Conservation (phyloP, 2,329 filamentous ascomycete genomes). For the Fusarium sp. region DNA sequence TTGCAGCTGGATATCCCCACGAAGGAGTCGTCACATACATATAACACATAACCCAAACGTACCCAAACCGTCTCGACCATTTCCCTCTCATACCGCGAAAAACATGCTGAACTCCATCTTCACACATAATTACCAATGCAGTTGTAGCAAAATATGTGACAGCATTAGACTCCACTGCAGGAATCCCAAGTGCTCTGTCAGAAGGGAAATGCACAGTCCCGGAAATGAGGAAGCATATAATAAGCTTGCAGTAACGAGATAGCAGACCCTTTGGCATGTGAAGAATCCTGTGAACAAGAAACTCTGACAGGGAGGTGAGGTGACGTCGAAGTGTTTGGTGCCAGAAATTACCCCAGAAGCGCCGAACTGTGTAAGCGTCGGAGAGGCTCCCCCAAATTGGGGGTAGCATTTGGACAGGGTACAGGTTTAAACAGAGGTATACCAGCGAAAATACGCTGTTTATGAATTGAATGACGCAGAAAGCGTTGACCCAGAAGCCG, state of each 20-base stretch:
- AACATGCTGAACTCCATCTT: constrained; percentile 26
- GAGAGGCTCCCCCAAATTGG: constrained; percentile 34
- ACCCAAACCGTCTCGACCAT: constrained; percentile 20
- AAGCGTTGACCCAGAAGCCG: constrained; percentile 41
- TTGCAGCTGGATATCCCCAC: constrained; percentile 39
- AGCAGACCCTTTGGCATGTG: constrained; percentile 15
- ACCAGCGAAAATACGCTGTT: constrained; percentile 27
- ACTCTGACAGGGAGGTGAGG: constrained; percentile 28
- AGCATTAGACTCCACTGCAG: constrained; percentile 27
- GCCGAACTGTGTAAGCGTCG: constrained; percentile 33
- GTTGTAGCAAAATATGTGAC: constrained; percentile 29
- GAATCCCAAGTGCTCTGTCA: constrained; percentile 32
- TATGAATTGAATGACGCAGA: constrained; percentile 38
- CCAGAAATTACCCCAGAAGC: constrained; percentile 41
- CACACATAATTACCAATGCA: constrained; percentile 32
- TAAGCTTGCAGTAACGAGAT: constrained; percentile 36
- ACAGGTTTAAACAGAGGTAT: constrained; percentile 13
- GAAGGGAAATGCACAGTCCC: constrained; percentile 35
- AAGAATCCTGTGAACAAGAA: constrained; percentile 23
- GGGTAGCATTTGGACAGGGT: constrained; percentile 33
- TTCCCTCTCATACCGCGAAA: background rate
- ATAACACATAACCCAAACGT: constrained; percentile 30
- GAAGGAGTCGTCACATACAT: constrained; percentile 44
- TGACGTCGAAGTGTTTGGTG: constrained; percentile 41
- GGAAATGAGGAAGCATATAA: constrained; percentile 34